Conservation (phyloP, 371 early-diverging fungal genomes). For the Mucor ambiguus region DNA sequence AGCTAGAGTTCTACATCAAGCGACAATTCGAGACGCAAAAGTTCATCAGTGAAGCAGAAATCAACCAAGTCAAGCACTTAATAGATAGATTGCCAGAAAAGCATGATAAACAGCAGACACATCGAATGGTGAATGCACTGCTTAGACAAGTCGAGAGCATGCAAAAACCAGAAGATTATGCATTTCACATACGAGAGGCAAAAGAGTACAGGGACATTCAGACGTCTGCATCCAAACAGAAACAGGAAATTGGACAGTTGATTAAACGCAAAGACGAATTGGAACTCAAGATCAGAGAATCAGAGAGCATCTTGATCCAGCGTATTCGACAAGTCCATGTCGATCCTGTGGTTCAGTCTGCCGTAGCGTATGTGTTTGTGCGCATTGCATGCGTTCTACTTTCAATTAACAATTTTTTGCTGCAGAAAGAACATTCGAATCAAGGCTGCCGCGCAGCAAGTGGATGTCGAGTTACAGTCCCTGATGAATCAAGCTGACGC, state of each 20-base stretch:
- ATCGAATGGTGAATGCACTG: neutral
- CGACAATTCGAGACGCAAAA: neutral
- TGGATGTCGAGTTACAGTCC: constrained; percentile 11
- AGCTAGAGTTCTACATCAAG: constrained; percentile 8
- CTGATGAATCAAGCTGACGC: neutral
- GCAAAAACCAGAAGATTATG: neutral
- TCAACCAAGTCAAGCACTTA: neutral
- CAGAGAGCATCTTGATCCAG: constrained; percentile 1
- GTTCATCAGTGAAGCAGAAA: neutral
- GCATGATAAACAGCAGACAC: neutral
- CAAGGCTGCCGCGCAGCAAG: constrained; percentile 23
- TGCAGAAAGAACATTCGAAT: constrained; percentile 21
- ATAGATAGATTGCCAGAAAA: neutral
- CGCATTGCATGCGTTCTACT: neutral
- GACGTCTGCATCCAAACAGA: neutral
- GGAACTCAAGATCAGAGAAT: constrained; percentile 8
- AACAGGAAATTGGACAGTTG: neutral
- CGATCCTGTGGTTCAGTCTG: constrained; percentile 12
- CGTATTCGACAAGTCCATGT: constrained; percentile 9
- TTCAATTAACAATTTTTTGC: neutral
- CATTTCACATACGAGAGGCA: neutral
- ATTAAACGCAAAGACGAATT: neutral
- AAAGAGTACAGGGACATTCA: neutral
- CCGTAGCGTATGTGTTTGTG: constrained; percentile 2
- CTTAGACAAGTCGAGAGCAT: neutral